Percentiles rank a stretch among this genome's conserved stretches.
These are phyloP conservation scores for Candida sonorensis DNA, from an alignment of 805 yeast genomes.

Conservation along the genomic window DNA sequence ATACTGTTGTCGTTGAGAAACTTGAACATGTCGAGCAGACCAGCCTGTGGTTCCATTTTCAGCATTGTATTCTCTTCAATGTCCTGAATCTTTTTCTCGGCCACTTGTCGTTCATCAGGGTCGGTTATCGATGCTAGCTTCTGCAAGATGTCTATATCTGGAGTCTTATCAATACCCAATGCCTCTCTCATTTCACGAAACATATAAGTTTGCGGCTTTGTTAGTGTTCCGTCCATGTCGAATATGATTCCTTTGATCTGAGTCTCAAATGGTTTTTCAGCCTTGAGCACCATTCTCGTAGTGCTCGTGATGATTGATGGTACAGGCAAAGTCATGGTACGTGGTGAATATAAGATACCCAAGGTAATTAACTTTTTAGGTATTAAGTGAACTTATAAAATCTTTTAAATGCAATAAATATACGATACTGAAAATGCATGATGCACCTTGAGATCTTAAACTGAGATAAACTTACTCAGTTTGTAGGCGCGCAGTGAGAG, in stretches of 20 bases:
- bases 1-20: conserved; percentile 24
- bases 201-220: conserved; percentile 50
- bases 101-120: conserved; percentile 32
- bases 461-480: no score
- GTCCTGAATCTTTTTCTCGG: conserved; percentile 37
- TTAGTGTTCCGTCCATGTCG: conserved; percentile 78
- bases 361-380: no score
- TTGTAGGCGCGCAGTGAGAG: no score
- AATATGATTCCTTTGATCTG: conserved; percentile 45
- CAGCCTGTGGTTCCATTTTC: conserved; percentile 45
- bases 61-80: conserved; percentile 63
- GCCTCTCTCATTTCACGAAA: conserved; percentile 52
- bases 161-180: conserved; percentile 36
- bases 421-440: no score
- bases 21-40: conserved; percentile 36
- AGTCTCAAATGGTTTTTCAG: conserved; percentile 19
- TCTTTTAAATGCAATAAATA: no score
- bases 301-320: no score
- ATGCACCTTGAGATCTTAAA: no score
- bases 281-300: conserved; percentile 17
- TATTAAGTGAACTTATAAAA: no score
- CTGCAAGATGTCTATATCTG: conserved; percentile 44
- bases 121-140: conserved; percentile 39
- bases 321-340: no score
- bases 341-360: no score